phyloP scores from a whole-genome alignment of 2,329 filamentous ascomycete species.

The Fusarium sp. region DNA sequence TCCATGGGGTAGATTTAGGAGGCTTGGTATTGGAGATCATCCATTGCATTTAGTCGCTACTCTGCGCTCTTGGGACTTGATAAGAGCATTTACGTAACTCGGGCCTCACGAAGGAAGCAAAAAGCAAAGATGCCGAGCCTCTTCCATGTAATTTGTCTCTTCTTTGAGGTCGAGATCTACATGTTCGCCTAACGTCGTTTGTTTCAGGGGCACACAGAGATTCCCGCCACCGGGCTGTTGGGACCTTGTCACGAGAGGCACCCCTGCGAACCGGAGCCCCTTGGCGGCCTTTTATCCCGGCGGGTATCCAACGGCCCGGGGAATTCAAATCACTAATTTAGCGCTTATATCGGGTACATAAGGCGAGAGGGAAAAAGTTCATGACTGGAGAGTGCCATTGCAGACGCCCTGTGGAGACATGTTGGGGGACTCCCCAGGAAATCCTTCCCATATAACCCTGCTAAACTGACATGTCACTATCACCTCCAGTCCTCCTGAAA shows the following conservation, averaged over 20 bases:
- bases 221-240: not conserved
- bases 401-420: not conserved
- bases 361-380: not conserved
- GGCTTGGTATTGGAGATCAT: not conserved
- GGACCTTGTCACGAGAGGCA: not conserved
- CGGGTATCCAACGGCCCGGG: not conserved
- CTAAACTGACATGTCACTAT: not conserved
- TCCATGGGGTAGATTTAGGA: not conserved
- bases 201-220: not conserved
- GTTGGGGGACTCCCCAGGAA: not conserved
- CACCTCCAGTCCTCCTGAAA: not conserved
- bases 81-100: not conserved
- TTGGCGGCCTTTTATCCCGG: not conserved
- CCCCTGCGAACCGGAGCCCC: not conserved
- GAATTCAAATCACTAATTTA: not conserved
- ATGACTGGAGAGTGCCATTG: not conserved
- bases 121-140: not conserved
- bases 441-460: too few relatives aligned
- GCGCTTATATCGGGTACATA: not conserved
- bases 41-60: not conserved
- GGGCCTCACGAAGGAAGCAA: not conserved
- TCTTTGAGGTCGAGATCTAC: not conserved
- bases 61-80: not conserved
- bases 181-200: not conserved
- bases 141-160: not conserved